A percentile compares a stretch with the other conserved stretches of the same genome.
These are phyloP conservation scores for Dunaliella primolecta DNA, from an alignment of 139 green algal genomes.

Conservation along the genomic window DNA sequence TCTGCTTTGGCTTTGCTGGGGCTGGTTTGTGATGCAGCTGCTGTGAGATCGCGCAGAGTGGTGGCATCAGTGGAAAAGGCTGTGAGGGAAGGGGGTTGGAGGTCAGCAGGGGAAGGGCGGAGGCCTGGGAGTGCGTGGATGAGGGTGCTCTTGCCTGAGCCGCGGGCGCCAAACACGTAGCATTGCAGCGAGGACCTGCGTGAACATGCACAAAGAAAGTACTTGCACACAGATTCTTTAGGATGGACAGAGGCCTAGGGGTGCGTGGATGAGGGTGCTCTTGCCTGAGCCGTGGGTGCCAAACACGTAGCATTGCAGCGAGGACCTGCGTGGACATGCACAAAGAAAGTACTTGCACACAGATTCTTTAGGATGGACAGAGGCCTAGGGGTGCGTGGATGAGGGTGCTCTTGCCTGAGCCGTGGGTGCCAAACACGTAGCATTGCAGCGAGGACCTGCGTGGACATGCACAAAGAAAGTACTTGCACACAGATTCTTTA, in stretches of 20 bases:
- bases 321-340: conserved; percentile 14
- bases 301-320: conserved; percentile 51
- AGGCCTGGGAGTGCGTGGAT: conserved; percentile 52
- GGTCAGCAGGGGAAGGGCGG: not conserved
- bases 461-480: not conserved
- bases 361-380: not conserved
- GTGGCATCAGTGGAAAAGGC: not conserved
- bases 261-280: conserved; percentile 48
- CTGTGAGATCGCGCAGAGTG: not conserved
- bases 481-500: no score
- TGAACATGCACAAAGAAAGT: not conserved
- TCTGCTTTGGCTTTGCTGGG: not conserved
- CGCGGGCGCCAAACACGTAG: conserved; percentile 45
- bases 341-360: not conserved
- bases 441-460: conserved; percentile 39
- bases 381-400: conserved; percentile 52
- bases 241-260: conserved; percentile 32
- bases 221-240: no score
- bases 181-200: conserved; percentile 39
- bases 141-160: conserved; percentile 51
- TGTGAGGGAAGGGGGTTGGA: not conserved
- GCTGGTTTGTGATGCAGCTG: not conserved
- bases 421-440: conserved; percentile 45
- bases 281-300: conserved; percentile 47
- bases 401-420: conserved; percentile 51